Conservation (phyloP, 768 basidiomycete genomes). For the Pleurotus cornucopiae region DNA sequence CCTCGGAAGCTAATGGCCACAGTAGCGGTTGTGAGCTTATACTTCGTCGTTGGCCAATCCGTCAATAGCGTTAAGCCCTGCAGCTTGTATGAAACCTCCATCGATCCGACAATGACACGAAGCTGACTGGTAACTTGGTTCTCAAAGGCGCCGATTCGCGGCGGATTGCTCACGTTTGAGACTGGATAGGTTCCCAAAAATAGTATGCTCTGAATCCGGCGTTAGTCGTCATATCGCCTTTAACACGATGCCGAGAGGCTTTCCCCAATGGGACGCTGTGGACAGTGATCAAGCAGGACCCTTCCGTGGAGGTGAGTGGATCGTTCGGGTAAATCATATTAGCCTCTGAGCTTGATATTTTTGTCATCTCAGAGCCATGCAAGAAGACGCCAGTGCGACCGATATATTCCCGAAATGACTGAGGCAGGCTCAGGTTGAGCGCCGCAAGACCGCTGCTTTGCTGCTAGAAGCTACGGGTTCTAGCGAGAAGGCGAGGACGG, state of each 20-base stretch:
- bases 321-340: too few species aligned
- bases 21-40: too few species aligned
- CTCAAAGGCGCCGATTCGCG: background rate
- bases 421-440: too few species aligned
- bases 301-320: background rate
- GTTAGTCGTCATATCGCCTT: background rate
- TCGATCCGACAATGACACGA: background rate
- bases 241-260: background rate
- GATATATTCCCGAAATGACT: too few species aligned
- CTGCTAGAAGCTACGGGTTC: too few species aligned
- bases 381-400: too few species aligned
- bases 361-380: background rate
- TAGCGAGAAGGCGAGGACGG: too few species aligned
- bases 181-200: background rate
- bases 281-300: background rate
- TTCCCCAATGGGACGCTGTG: background rate
- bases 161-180: conserved; percentile 2
- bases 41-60: background rate
- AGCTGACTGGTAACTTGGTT: background rate
- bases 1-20: background rate
- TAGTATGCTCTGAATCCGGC: background rate
- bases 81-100: background rate
- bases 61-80: conserved; percentile 6
- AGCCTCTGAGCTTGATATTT: too few species aligned
- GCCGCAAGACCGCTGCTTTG: too few species aligned